These are phyloP conservation scores for Hyphopichia wangnamkhiaoensis DNA, from an alignment of 1,139 yeast genomes.

Conservation along the genomic window DNA sequence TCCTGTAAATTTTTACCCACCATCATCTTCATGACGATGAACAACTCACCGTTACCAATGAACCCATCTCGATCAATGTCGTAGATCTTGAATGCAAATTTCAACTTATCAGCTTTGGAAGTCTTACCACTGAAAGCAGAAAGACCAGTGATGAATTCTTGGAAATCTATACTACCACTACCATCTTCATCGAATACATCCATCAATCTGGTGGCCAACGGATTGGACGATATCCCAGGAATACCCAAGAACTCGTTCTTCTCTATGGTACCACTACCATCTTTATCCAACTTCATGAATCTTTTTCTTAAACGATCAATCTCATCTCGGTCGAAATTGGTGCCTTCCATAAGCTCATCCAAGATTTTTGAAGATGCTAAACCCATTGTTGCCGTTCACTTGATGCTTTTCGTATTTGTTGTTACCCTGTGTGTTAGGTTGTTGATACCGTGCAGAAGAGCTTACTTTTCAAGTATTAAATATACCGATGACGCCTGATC, in stretches of 20 bases:
- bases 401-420: too few relatives aligned
- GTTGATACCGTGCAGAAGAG: too few relatives aligned
- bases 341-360: constrained; percentile 70
- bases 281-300: constrained; percentile 93
- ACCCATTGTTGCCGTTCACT: constrained; percentile 53
- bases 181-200: constrained; percentile 95
- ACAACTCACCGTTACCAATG: constrained; percentile 93
- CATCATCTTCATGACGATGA: constrained; percentile 92
- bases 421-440: too few relatives aligned
- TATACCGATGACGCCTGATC: too few relatives aligned
- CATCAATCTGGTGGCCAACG: constrained; percentile 84
- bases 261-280: constrained; percentile 90
- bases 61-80: constrained; percentile 96
- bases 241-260: constrained; percentile 86
- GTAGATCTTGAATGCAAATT: constrained; percentile 89
- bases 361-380: constrained; percentile 65
- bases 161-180: constrained; percentile 92
- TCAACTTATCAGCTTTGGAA: constrained; percentile 76
- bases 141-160: constrained; percentile 88
- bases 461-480: too few relatives aligned
- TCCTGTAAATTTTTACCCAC: constrained; percentile 90
- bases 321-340: constrained; percentile 87
- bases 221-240: constrained; percentile 90
- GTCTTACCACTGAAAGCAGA: constrained; percentile 93
- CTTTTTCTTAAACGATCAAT: constrained; percentile 88